Evolutionary conservation across 169 alveolate species (phyloP).

Genomic region (Eimeria sp.): DNA sequence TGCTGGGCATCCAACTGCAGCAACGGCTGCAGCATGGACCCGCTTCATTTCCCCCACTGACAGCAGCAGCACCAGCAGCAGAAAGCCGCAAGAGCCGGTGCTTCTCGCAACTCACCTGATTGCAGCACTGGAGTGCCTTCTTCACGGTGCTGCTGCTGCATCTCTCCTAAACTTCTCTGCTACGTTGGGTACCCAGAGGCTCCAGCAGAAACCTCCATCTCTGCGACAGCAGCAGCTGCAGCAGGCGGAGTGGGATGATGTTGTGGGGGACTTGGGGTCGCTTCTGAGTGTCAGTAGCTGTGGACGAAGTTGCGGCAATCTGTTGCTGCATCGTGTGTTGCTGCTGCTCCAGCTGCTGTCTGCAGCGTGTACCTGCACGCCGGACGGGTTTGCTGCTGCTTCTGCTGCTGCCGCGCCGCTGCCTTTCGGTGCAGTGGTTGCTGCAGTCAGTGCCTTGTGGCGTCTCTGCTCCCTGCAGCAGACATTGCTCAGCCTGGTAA

Average conservation of each 20-base stretch:
- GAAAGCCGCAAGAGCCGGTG: neutral
- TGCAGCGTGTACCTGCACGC: conserved; percentile 61
- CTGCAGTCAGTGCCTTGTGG: conserved; percentile 68
- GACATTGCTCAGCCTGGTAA: conserved; percentile 55
- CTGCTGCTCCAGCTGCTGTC: conserved; percentile 71
- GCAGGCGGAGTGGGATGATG: conserved; percentile 30
- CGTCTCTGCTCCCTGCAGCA: conserved; percentile 67
- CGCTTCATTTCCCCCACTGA: conserved; percentile 26
- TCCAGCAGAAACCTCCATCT: conserved; percentile 25
- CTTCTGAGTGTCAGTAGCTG: conserved; percentile 11
- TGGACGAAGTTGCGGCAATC: conserved; percentile 64
- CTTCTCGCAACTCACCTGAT: conserved; percentile 35
- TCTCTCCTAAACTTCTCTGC: conserved; percentile 43
- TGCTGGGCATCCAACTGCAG: conserved; percentile 71
- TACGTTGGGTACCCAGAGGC: conserved; percentile 52
- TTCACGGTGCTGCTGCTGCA: conserved; percentile 65
- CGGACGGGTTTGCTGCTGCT: conserved; percentile 56
- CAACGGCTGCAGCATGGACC: conserved; percentile 70
- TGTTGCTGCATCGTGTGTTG: conserved; percentile 71
- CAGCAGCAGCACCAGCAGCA: conserved; percentile 42
- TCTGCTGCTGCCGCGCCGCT: conserved; percentile 34
- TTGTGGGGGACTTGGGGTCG: conserved; percentile 22
- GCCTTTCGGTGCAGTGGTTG: conserved; percentile 69
- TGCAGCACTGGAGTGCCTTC: conserved; percentile 44
- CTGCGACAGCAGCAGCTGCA: conserved; percentile 44